Conservation (phyloP, 345 rosid species). For the Populus deltoides region DNA sequence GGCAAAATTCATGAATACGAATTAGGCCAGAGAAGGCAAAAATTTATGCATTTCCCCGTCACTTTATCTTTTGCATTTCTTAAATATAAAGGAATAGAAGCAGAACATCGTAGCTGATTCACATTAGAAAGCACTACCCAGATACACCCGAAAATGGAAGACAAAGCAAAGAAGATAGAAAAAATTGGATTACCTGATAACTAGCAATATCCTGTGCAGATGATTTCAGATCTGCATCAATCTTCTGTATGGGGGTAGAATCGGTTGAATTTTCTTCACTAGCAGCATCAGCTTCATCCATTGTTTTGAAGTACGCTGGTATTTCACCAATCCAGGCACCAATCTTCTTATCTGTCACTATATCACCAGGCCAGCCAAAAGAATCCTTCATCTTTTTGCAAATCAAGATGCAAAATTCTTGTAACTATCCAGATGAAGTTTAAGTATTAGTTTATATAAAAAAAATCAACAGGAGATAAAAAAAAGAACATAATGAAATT, state of each 20-base stretch:
- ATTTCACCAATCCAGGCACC: constrained; percentile 69
- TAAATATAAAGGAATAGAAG: not conserved
- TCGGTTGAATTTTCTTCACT: constrained; percentile 28
- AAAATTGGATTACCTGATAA: constrained; percentile 55
- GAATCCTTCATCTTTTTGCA: constrained; percentile 64
- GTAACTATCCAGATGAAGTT: constrained; percentile 42
- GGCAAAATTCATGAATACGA: too few species aligned
- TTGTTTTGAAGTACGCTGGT: constrained; percentile 54
- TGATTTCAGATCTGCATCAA: constrained; percentile 44
- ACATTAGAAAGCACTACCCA: not conserved
- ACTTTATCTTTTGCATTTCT: not conserved
- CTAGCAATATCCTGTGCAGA: constrained; percentile 65
- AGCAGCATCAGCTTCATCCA: constrained; percentile 27
- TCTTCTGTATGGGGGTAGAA: constrained; percentile 38
- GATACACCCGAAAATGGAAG: not conserved
- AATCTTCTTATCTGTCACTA: constrained; percentile 33
- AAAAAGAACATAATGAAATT: not conserved
- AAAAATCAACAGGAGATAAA: not conserved
- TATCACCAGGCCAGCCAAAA: constrained; percentile 55
- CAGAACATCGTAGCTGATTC: not conserved
- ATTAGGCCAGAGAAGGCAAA: not conserved
- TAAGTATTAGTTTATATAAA: not conserved
- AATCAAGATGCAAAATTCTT: constrained; percentile 39
- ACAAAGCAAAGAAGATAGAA: not conserved
- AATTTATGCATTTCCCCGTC: not conserved